Percentiles rank a stretch among this genome's conserved stretches.
These are phyloP conservation scores for Hypomyces perniciosus DNA, from an alignment of 2,329 filamentous ascomycete genomes.

Conservation along the genomic window DNA sequence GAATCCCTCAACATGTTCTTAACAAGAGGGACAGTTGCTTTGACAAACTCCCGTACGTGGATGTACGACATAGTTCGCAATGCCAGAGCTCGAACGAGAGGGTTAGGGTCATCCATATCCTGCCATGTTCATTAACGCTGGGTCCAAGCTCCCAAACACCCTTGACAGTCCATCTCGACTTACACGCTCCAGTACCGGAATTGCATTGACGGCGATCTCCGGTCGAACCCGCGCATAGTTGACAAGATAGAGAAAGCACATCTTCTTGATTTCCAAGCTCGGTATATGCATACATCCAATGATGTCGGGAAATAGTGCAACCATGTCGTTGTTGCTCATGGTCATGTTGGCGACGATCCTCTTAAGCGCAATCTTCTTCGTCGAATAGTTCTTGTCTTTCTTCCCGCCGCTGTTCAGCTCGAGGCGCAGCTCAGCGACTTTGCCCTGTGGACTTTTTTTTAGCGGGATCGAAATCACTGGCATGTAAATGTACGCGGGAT, in stretches of 20 bases:
- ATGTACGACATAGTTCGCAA: conserved; percentile 96
- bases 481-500: conserved; percentile 42
- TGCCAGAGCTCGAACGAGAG: conserved; percentile 84
- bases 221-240: conserved; percentile 95
- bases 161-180: conserved; percentile 17
- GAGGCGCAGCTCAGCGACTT: conserved; percentile 92
- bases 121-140: conserved; percentile 29
- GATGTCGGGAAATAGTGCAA: conserved; percentile 91
- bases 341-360: conserved; percentile 99
- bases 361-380: conserved; percentile 97
- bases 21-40: conserved; percentile 78
- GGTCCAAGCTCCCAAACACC: conserved; percentile 4
- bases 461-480: conserved; percentile 39
- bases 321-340: conserved; percentile 99
- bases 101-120: conserved; percentile 93
- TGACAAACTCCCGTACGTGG: conserved; percentile 92
- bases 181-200: conserved; percentile 79
- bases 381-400: conserved; percentile 94
- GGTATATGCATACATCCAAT: conserved; percentile 92
- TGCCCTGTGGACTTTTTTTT: conserved; percentile 73
- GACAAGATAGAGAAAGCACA: conserved; percentile 97
- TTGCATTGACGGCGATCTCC: conserved; percentile 86
- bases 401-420: conserved; percentile 91
- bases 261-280: conserved; percentile 98
- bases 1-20: conserved; percentile 76